These are phyloP conservation scores for Austroboletus festivus DNA, from an alignment of 768 basidiomycete genomes.

Conservation along the genomic window DNA sequence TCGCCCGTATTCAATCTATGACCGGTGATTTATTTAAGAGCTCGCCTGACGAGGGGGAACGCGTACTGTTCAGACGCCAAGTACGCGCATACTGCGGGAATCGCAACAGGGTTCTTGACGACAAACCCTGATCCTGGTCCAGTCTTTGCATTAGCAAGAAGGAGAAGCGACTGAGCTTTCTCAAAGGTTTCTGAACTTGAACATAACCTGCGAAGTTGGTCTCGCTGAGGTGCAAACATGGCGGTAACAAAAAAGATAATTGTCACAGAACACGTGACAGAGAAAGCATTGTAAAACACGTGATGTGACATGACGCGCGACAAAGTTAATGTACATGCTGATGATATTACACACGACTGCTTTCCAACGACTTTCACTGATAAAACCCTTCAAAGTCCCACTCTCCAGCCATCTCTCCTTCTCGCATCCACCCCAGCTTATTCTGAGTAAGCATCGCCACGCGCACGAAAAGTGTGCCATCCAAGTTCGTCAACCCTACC, in stretches of 20 bases:
- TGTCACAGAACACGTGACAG: background rate
- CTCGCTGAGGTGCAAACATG: slow-evolving; percentile 20
- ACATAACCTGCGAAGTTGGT: slow-evolving; percentile 19
- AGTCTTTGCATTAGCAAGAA: slow-evolving; percentile 22
- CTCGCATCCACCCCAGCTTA: slow-evolving; percentile 38
- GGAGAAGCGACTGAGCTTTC: slow-evolving; percentile 22
- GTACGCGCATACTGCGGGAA: slow-evolving; percentile 31
- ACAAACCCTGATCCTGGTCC: slow-evolving; percentile 28
- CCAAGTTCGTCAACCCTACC: slow-evolving; percentile 33
- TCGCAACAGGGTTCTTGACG: slow-evolving; percentile 20
- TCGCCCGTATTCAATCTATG: slow-evolving; percentile 26
- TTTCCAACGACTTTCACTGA: too few species aligned
- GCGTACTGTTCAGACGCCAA: slow-evolving; percentile 33
- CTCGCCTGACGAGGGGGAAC: background rate
- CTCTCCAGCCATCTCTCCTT: slow-evolving; percentile 30
- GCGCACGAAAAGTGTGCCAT: slow-evolving; percentile 65
- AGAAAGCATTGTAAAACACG: background rate
- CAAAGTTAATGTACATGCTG: background rate
- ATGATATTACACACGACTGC: too few species aligned
- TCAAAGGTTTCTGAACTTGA: slow-evolving; percentile 21
- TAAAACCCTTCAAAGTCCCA: slow-evolving; percentile 26
- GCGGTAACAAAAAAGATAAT: background rate
- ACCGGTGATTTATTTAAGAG: background rate
- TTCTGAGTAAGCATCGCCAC: slow-evolving; percentile 50
- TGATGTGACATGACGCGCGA: slow-evolving; percentile 5